Evolutionary conservation across 1,139 yeast species (phyloP).

Genomic region (Magnusiomyces ingens): DNA sequence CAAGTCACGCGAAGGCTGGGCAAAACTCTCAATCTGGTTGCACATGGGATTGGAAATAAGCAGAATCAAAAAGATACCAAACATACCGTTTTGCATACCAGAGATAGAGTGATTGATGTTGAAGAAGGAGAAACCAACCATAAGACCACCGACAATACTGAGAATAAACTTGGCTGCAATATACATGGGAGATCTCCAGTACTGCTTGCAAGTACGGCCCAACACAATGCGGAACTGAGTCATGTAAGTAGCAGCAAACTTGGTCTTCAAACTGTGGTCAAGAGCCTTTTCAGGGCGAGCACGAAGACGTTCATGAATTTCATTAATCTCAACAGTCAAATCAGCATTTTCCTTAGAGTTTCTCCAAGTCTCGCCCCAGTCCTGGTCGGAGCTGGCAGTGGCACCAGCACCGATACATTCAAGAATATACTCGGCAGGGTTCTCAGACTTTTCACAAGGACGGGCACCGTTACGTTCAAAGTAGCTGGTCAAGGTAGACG

Average conservation of each 20-base stretch:
- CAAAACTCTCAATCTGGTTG: slow-evolving; percentile 47
- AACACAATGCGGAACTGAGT: slow-evolving; percentile 34
- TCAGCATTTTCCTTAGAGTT: slow-evolving; percentile 46
- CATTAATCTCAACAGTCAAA: slow-evolving; percentile 29
- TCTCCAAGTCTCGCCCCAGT: slow-evolving; percentile 58
- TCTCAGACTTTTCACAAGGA: slow-evolving; percentile 55
- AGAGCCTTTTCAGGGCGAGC: slow-evolving; percentile 27
- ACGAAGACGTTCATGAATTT: slow-evolving; percentile 36
- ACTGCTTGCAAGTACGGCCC: slow-evolving; percentile 32
- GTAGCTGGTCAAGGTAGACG: slow-evolving; percentile 50
- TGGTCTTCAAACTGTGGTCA: slow-evolving; percentile 15
- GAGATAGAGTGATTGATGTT: slow-evolving; percentile 29
- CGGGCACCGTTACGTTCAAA: slow-evolving; percentile 62
- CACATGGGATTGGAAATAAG: slow-evolving; percentile 48
- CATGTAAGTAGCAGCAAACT: slow-evolving; percentile 27
- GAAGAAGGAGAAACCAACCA: slow-evolving; percentile 49
- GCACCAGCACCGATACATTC: slow-evolving; percentile 74
- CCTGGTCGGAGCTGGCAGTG: slow-evolving; percentile 54
- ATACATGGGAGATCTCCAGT: slow-evolving; percentile 37
- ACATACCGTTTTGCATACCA: slow-evolving; percentile 33
- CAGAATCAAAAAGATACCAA: slow-evolving; percentile 48
- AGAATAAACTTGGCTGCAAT: slow-evolving; percentile 38
- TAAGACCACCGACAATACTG: slow-evolving; percentile 43
- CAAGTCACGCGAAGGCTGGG: slow-evolving; percentile 42
- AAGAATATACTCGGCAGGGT: slow-evolving; percentile 77